Evolutionary conservation across 208 protist genomes (phyloP), one percentile per base, ranked within the genome.

Genomic region (Leishmania guyanensis): DNA sequence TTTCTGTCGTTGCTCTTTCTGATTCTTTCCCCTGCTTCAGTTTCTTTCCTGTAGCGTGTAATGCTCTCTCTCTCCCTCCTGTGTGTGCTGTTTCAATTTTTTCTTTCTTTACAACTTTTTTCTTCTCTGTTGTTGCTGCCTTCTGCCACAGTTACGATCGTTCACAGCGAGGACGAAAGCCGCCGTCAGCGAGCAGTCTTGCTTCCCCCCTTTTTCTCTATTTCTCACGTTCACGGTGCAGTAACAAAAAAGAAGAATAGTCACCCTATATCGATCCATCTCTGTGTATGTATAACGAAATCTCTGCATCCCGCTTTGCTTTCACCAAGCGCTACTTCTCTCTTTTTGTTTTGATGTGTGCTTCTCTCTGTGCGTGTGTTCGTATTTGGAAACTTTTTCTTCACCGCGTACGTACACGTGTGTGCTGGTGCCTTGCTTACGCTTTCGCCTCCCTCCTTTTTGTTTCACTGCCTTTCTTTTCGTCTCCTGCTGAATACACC

Each of bases 91-190:
- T 43, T 46, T 64, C 43, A 46, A 46, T 46, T 51, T 65, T 78
- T 75, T 71, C 17, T 78, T 76, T 36, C 43, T 22, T 74, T 71
- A 50, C 64, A 16, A 12, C 54, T 26, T 75, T 71, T 65, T 82
- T 76, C 29, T 73, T 1, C 50, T 48, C 58, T 58, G 29, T 50
- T 71, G 33, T 54, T 84, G 64, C 54, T 74, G 66, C 58, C 80
- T 86, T 36, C 20, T 50, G 5, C 50, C 29, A 43, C 33, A 26
- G 51, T 46, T 22, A 36, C 17, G 6, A 56, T 56, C 12, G 36
- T n/a, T 26, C 29, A 65, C 56, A 60, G 53, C n/a, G 50, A 70
- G 33, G 50, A 29, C 51, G 36, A 83, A 77, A 72, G 17, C 60
- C 51, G 20, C 76, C 39, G 46, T 77, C 74, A 53, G 10, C 26